A percentile compares a stretch with the other conserved stretches of the same genome.
These are phyloP conservation scores for Aspergillus bertholletiae DNA, from an alignment of 495 filamentous ascomycete genomes.

Conservation along the genomic window DNA sequence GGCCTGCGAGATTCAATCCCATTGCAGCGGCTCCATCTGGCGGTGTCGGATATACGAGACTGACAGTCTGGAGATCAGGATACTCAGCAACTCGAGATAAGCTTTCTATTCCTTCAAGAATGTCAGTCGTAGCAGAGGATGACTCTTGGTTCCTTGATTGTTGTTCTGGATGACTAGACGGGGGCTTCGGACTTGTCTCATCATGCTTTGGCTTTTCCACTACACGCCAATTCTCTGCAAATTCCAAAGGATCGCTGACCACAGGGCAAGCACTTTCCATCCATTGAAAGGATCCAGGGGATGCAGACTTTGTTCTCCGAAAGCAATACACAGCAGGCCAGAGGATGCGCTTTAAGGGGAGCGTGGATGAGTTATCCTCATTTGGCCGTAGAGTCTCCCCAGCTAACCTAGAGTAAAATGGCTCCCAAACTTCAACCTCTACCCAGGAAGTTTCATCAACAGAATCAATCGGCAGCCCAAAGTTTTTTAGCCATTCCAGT, in stretches of 20 bases:
- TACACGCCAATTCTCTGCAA: slow-evolving; percentile 66
- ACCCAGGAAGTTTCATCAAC: slow-evolving; percentile 40
- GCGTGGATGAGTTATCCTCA: slow-evolving; percentile 30
- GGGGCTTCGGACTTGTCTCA: slow-evolving; percentile 22
- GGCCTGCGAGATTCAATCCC: slow-evolving; percentile 19
- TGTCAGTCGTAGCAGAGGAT: slow-evolving; percentile 20
- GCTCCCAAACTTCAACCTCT: slow-evolving; percentile 46
- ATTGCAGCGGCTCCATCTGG: slow-evolving; percentile 64
- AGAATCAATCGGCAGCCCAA: slow-evolving; percentile 33
- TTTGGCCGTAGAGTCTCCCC: slow-evolving; percentile 33
- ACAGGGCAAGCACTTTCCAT: slow-evolving; percentile 5
- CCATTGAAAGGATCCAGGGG: slow-evolving; percentile 10
- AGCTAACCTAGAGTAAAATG: slow-evolving; percentile 41
- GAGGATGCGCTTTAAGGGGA: slow-evolving; percentile 43
- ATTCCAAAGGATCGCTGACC: slow-evolving; percentile 56
- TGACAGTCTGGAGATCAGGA: slow-evolving; percentile 48
- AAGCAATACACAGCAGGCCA: slow-evolving; percentile 50
- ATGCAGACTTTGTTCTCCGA: slow-evolving; percentile 26
- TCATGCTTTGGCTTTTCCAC: slow-evolving; percentile 26
- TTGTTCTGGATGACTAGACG: slow-evolving; percentile 34
- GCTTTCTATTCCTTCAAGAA: slow-evolving; percentile 37
- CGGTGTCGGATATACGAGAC: slow-evolving; percentile 82
- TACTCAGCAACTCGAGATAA: slow-evolving; percentile 49
- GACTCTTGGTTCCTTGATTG: slow-evolving; percentile 26
- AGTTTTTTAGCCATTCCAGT: slow-evolving; percentile 38